A percentile compares a stretch with the other conserved stretches of the same genome.
Evolutionary conservation across 2,329 filamentous ascomycete species (phyloP).

Genomic region (Paracoccidioides brasiliensis): DNA sequence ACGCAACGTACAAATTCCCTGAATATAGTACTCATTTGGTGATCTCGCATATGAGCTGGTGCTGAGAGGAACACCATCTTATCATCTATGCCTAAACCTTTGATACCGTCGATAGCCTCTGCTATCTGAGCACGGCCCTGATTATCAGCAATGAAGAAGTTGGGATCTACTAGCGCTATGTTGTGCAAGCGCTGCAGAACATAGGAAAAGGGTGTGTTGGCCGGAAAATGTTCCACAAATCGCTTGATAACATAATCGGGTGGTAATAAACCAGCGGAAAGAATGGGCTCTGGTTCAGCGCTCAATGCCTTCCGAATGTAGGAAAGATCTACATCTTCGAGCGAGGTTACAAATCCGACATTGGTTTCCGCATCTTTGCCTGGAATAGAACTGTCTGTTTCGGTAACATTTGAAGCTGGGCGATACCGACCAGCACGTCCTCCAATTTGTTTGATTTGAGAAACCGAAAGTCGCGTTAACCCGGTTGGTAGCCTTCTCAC

Average conservation of each 20-base stretch:
- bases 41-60: constrained; percentile 48
- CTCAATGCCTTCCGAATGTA: constrained; percentile 51
- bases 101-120: constrained; percentile 59
- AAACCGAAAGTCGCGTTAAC: constrained; percentile 48
- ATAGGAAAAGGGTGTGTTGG: constrained; percentile 67
- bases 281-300: constrained; percentile 51
- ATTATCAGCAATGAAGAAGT: constrained; percentile 58
- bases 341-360: constrained; percentile 63
- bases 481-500: constrained; percentile 55
- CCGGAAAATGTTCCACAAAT: constrained; percentile 71
- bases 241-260: constrained; percentile 57
- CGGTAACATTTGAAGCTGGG: constrained; percentile 46
- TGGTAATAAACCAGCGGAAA: constrained; percentile 60
- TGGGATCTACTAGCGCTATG: constrained; percentile 47
- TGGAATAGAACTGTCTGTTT: constrained; percentile 18
- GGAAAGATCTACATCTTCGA: constrained; percentile 56
- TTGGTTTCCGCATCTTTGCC: constrained; percentile 21
- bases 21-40: constrained; percentile 34
- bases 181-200: constrained; percentile 64
- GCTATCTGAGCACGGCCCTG: constrained; percentile 53
- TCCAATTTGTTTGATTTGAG: constrained; percentile 88
- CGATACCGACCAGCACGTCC: constrained; percentile 82
- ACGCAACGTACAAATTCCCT: constrained; percentile 56
- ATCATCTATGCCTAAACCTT: constrained; percentile 56
- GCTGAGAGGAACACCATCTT: constrained; percentile 62